Evolutionary conservation across 1,139 yeast species (phyloP).

Genomic region (Yamadazyma triangularis): DNA sequence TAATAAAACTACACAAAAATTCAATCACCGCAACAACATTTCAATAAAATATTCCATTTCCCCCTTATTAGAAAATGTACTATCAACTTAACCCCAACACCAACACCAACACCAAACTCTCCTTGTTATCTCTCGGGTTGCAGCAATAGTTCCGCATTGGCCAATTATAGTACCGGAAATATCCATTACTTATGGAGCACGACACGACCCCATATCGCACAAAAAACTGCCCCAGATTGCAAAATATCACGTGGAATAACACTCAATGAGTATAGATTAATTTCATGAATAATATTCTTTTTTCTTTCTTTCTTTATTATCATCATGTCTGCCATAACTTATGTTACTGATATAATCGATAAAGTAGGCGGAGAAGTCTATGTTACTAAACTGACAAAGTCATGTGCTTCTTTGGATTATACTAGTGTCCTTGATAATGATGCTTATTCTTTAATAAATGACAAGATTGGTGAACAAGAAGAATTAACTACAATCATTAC

Average conservation of each 20-base stretch:
- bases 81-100: no score
- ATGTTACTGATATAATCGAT: constrained; percentile 3
- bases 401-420: constrained; percentile 30
- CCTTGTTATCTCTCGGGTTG: no score
- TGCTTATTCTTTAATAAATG: constrained; percentile 44
- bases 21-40: no score
- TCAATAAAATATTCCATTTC: no score
- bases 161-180: no score
- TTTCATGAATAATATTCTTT: background rate
- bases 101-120: no score
- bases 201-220: no score
- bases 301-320: background rate
- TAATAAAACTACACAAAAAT: no score
- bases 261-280: constrained; percentile 5
- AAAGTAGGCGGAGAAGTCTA: constrained; percentile 30
- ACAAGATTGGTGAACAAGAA: constrained; percentile 10
- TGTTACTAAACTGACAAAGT: constrained; percentile 45
- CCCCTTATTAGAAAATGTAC: no score
- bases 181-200: no score
- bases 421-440: constrained; percentile 46
- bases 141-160: no score
- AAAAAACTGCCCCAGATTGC: constrained; percentile 8
- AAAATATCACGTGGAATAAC: constrained; percentile 14
- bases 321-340: background rate
- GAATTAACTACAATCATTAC: constrained; percentile 38